A percentile compares a stretch with the other conserved stretches of the same genome.
phyloP scores from a whole-genome alignment of 257 asterid species.

The Rehmannia glutinosa region DNA sequence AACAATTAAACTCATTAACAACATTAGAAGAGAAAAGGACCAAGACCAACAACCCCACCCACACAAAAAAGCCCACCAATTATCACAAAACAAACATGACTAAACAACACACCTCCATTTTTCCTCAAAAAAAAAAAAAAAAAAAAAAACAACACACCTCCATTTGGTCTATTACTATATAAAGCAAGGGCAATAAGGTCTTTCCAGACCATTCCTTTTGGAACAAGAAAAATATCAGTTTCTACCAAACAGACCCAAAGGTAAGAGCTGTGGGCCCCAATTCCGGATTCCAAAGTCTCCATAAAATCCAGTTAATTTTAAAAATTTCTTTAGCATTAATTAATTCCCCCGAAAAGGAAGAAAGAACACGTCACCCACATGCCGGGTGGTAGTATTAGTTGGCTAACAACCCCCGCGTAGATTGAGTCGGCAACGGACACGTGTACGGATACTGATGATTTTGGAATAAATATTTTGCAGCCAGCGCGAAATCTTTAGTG shows the following conservation, averaged over 20 bases:
- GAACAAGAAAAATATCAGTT: conserved; percentile 1
- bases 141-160: no score
- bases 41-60: background rate
- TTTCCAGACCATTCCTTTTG: background rate
- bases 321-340: conserved; percentile 7
- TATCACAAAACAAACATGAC: conserved; percentile 4
- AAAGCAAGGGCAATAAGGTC: conserved; percentile 29
- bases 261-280: conserved; percentile 29
- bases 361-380: conserved; percentile 72
- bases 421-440: conserved; percentile 32
- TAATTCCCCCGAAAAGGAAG: conserved; percentile 14
- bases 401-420: conserved; percentile 55
- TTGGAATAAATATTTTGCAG: conserved; percentile 22
- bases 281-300: conserved; percentile 59
- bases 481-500: conserved; percentile 27
- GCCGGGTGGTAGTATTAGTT: conserved; percentile 45
- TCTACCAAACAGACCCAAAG: conserved; percentile 27
- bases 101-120: conserved; percentile 11
- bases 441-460: conserved; percentile 42
- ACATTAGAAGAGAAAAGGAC: no score
- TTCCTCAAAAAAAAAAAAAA: no score
- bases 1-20: no score
- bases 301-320: conserved; percentile 50
- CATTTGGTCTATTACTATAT: background rate
- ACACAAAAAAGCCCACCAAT: background rate